phyloP scores from a whole-genome alignment of 1,284 basidiomycete genomes.

The Trametes sp. region DNA sequence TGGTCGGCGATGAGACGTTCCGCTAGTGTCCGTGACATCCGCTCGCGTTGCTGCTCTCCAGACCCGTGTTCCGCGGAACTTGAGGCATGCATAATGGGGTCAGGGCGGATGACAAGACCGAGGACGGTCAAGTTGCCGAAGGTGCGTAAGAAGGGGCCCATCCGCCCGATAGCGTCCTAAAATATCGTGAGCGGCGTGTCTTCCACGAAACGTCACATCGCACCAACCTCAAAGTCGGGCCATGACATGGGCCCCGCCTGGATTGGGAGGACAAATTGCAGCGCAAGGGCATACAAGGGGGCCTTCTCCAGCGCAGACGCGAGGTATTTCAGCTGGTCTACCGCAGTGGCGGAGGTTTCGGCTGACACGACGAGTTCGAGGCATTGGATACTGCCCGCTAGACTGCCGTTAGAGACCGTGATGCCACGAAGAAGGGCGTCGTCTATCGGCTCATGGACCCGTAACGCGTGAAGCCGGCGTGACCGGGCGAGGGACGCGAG shows the following conservation, averaged over 20 bases:
- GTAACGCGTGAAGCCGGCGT: conserved; percentile 18
- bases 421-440: conserved; percentile 10
- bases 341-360: conserved; percentile 14
- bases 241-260: conserved; percentile 23
- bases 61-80: conserved; percentile 6
- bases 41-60: conserved; percentile 24
- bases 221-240: conserved; percentile 28
- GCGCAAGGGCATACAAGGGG: conserved; percentile 18
- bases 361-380: conserved; percentile 27
- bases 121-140: conserved; percentile 26
- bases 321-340: conserved; percentile 22
- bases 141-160: conserved; percentile 20
- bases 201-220: not conserved
- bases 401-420: not conserved
- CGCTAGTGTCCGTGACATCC: conserved; percentile 24
- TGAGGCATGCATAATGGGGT: conserved; percentile 25
- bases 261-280: conserved; percentile 25
- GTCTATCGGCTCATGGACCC: conserved; percentile 27
- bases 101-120: conserved; percentile 33
- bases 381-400: conserved; percentile 1
- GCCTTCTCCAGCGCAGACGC: conserved; percentile 22
- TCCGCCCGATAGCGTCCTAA: conserved; percentile 25
- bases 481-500: conserved; percentile 3
- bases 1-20: conserved; percentile 24
- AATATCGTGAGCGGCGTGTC: conserved; percentile 5